Evolutionary conservation across 2,329 filamentous ascomycete species (phyloP).

Genomic region (Xylaria polymorpha): DNA sequence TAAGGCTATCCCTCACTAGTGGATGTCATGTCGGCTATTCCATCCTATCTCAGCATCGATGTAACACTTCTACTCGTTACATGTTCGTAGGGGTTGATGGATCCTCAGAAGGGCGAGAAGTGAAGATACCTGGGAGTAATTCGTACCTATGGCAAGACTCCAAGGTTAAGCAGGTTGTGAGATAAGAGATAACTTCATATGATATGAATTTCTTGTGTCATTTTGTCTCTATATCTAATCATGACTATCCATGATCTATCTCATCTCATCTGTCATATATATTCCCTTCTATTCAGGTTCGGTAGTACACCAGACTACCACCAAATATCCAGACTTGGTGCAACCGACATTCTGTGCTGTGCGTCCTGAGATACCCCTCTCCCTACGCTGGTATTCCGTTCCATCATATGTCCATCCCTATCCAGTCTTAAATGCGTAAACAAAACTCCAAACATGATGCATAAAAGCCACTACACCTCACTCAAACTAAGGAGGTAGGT

Average conservation of each 20-base stretch:
- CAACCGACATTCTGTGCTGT: slow-evolving; percentile 10
- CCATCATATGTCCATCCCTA: no score
- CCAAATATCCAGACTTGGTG: neutral
- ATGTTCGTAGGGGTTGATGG: neutral
- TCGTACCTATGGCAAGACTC: neutral
- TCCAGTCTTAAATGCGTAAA: neutral
- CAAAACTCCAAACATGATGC: slow-evolving; percentile 6
- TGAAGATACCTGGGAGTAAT: neutral
- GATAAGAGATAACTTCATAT: neutral
- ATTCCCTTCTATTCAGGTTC: neutral
- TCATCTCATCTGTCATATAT: neutral
- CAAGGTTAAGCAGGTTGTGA: neutral
- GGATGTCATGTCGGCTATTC: neutral
- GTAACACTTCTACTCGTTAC: neutral
- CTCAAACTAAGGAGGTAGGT: neutral
- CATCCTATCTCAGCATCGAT: neutral
- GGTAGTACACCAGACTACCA: no score
- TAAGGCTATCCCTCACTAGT: neutral
- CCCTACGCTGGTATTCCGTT: no score
- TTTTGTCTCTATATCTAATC: neutral
- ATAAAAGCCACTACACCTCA: neutral
- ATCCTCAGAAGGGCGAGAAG: neutral
- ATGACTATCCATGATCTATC: neutral
- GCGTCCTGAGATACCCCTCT: neutral
- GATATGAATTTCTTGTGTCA: neutral